Evolutionary conservation across 306 rosid genomes (phyloP).

Genomic region (Gillenia trifoliata): DNA sequence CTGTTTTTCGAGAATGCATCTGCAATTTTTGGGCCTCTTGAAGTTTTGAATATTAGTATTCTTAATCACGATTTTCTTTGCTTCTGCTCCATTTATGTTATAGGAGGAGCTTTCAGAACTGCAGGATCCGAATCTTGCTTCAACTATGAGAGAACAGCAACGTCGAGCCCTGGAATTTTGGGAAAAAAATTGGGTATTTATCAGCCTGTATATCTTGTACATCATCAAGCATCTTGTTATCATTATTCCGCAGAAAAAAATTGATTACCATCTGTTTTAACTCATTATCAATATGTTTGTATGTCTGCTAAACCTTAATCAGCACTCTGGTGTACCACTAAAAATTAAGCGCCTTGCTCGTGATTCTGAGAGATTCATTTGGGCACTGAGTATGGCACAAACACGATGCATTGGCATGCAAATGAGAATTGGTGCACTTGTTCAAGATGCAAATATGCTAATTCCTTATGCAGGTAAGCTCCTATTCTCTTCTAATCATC

Average conservation of each 20-base stretch:
- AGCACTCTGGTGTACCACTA: constrained; percentile 81
- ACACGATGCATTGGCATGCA: constrained; percentile 82
- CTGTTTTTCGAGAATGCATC: background rate
- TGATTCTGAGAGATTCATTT: constrained; percentile 72
- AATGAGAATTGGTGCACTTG: constrained; percentile 72
- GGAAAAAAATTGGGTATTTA: constrained; percentile 79
- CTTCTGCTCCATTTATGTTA: constrained; percentile 23
- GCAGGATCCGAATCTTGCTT: constrained; percentile 77
- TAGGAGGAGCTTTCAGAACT: constrained; percentile 88
- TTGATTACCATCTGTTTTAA: background rate
- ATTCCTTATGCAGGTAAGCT: constrained; percentile 83
- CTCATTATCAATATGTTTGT: constrained; percentile 4
- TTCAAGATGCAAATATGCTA: constrained; percentile 79
- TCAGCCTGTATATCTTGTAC: constrained; percentile 20
- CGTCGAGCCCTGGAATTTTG: constrained; percentile 66
- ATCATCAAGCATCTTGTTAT: constrained; percentile 18
- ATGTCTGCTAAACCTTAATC: constrained; percentile 15
- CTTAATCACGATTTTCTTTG: background rate
- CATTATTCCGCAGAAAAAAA: background rate
- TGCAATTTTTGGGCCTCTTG: background rate
- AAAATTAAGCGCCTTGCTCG: constrained; percentile 86
- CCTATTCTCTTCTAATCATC: constrained; percentile 7
- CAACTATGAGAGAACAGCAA: constrained; percentile 61
- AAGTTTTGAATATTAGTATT: background rate
- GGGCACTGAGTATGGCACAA: constrained; percentile 89